These are phyloP conservation scores for Parasarocladium wereldwijsianum DNA, from an alignment of 2,329 filamentous ascomycete genomes.

Conservation along the genomic window DNA sequence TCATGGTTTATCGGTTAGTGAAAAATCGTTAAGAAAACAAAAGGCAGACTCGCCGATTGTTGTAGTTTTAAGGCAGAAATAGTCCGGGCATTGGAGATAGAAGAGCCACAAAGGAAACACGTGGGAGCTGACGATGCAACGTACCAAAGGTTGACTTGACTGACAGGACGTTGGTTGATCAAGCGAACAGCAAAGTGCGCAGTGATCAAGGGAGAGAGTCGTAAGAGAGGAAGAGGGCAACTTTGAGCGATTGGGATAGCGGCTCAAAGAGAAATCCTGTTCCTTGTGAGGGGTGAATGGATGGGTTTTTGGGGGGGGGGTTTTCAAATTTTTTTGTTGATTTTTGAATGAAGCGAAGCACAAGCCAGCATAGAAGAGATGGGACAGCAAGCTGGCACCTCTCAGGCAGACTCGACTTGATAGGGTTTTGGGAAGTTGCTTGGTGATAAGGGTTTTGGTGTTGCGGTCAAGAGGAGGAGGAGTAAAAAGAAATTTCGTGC, in stretches of 20 bases:
- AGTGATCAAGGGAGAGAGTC: conserved; percentile 1
- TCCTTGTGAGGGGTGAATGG: conserved; percentile 15
- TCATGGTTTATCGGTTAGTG: background rate
- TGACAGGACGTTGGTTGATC: conserved; percentile 2
- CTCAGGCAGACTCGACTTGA: conserved; percentile 33
- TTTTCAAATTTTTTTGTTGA: conserved; percentile 48
- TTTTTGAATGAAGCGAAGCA: conserved; percentile 27
- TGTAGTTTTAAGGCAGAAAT: no score
- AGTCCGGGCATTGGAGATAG: no score
- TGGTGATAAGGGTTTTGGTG: conserved; percentile 33
- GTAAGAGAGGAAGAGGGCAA: no score
- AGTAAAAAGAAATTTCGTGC: conserved; percentile 24
- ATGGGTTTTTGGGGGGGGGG: conserved; percentile 40
- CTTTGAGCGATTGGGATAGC: conserved; percentile 1
- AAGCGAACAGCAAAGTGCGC: background rate
- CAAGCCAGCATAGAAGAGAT: conserved; percentile 31
- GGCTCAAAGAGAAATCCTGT: conserved; percentile 6
- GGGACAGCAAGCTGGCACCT: conserved; percentile 44
- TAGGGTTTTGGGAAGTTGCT: conserved; percentile 23
- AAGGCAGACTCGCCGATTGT: no score
- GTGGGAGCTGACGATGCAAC: background rate
- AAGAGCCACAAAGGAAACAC: background rate
- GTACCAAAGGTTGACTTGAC: conserved; percentile 3
- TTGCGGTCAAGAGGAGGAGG: conserved; percentile 26
- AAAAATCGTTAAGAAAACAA: background rate